Base-by-base conservation (phyloP, 257 asterid species). In the Rhazya stricta region DNA sequence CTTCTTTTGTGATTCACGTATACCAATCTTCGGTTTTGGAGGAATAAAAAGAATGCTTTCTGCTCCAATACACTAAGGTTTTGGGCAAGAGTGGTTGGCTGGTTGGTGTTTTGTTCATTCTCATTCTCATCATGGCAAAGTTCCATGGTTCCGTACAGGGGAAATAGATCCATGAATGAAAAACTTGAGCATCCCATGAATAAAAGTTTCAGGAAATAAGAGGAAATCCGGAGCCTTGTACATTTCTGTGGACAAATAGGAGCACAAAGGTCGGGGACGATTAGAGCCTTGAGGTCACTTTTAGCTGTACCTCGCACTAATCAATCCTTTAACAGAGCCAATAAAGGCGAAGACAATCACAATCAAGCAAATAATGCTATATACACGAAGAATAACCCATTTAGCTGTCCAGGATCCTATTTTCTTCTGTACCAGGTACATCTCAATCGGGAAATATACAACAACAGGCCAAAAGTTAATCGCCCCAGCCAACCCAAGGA, bases 361-460 rank as follows among this genome's bases (percentile, higher is more conserved):
- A 37, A 81, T n/a, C 67, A 90, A 79, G 74, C 86, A 86, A 13
- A 85, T 41, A 19, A 77, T 56, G 83, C 90, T 69, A 79, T 73
- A 87, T 2, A 57, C 15, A 19, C 94, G 84, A 61, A 91, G 87
- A 78, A 78, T 18, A 37, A 88, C 80, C 25, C 84, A 81, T 76
- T 76, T 84, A 15, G 48, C 66, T 41, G 87, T 78, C 95, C 88
- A 81, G 21, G 83, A 39, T 57, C 73, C 85, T 36, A 85, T 76
- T 5, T 77, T 77, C 72, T 86, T 88, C 90, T 85, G 93, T 56
- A 73, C 88, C 66, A 90, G 21, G 81, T 89, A 90, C 97, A 91
- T 94, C 86, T 94, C 97, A 69, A 87, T 90, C 0, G 98, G 98
- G 76, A 91, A 94, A 80, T 89, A 90, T 4, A 94, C 84, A 10